Conservation (phyloP, 2,329 filamentous ascomycete species). For the Fusarium odoratissimum region DNA sequence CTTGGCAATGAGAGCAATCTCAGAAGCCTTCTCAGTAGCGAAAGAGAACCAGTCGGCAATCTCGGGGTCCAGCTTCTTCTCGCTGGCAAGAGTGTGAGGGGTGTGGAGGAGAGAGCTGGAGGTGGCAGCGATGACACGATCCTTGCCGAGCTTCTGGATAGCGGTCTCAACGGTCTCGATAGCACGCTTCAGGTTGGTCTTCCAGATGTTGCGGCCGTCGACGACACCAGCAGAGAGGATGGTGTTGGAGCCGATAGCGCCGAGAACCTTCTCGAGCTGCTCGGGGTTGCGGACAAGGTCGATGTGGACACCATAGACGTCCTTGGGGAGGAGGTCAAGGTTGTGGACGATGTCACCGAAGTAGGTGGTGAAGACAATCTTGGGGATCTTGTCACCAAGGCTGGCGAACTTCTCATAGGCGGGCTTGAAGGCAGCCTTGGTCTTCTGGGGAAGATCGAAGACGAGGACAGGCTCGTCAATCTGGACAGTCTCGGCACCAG, state of each 20-base stretch:
- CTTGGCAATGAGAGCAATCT: slow-evolving; percentile 95
- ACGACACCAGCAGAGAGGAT: slow-evolving; percentile 95
- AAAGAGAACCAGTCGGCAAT: slow-evolving; percentile 99
- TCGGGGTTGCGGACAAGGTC: slow-evolving; percentile 98
- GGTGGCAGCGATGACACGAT: slow-evolving; percentile 95
- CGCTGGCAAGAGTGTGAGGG: slow-evolving; percentile 95
- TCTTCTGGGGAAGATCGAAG: slow-evolving; percentile 88
- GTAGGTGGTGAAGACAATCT: slow-evolving; percentile 94
- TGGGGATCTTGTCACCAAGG: slow-evolving; percentile 83
- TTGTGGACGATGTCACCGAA: slow-evolving; percentile 99
- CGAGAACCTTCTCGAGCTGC: slow-evolving; percentile 88
- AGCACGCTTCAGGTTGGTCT: slow-evolving; percentile 97
- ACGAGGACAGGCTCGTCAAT: slow-evolving; percentile 98
- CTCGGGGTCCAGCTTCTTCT: slow-evolving; percentile 97
- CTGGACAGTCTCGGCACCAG: slow-evolving; percentile 95
- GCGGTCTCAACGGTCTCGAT: slow-evolving; percentile 92
- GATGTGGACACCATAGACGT: slow-evolving; percentile 87
- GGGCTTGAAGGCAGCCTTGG: slow-evolving; percentile 98
- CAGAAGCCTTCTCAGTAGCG: slow-evolving; percentile 90
- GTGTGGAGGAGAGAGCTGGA: slow-evolving; percentile 98
- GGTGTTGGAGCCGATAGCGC: slow-evolving; percentile 87
- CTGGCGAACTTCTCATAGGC: slow-evolving; percentile 89
- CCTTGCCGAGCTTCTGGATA: slow-evolving; percentile 94
- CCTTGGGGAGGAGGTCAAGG: slow-evolving; percentile 86
- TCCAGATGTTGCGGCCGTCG: slow-evolving; percentile 99